Base-by-base conservation (phyloP, 2,329 filamentous ascomycete species). In the Ophiostoma quercus region DNA sequence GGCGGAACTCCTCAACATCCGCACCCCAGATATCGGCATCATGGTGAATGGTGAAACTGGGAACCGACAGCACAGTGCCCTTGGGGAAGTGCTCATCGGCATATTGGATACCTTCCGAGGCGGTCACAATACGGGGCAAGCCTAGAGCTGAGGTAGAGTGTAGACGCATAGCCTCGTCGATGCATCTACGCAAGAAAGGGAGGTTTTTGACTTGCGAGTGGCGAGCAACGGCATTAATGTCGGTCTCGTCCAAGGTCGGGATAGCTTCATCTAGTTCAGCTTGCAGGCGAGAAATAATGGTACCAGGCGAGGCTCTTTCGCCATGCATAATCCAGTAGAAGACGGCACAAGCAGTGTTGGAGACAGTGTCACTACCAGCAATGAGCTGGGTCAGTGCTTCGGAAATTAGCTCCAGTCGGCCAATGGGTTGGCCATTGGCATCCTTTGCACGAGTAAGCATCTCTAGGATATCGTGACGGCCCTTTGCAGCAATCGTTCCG, bases 1-100 rank as follows among this genome's bases (percentile, higher is more conserved):
- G 76, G 51, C 73, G 70, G 47, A 77, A 72, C 29, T 74, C 68
- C 1, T 76, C 73, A 8, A 73, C 76, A 57, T 77, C 74, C 9
- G 74, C 70, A 11, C 75, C 75, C 75, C 75, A 77, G 65, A 77
- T 72, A 7, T 54, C 67, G 37, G 69, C 65, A 22, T 72, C 71
- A 66, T 73, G 71, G 69, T 73, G 71, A 29, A 72, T 34, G 3
- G 71, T 66, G n/a, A 66, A 72, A 67, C 70, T 71, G 5, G 71
- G 71, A 14, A 71, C 70, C 2, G 71, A 72, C 6, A 72, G 22
- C n/a, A 72, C 71, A 1, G 71, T 72, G 34, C 71, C 71, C 9
- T 63, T n/a, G 16, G 71, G 71, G 60, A 72, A 72, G 32, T 69
- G 68, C 29, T 70, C 67, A 3, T 70, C 19, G 1, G 51, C 65